Conservation (phyloP, 2,329 filamentous ascomycete species). For the Elsinoe batatas region DNA sequence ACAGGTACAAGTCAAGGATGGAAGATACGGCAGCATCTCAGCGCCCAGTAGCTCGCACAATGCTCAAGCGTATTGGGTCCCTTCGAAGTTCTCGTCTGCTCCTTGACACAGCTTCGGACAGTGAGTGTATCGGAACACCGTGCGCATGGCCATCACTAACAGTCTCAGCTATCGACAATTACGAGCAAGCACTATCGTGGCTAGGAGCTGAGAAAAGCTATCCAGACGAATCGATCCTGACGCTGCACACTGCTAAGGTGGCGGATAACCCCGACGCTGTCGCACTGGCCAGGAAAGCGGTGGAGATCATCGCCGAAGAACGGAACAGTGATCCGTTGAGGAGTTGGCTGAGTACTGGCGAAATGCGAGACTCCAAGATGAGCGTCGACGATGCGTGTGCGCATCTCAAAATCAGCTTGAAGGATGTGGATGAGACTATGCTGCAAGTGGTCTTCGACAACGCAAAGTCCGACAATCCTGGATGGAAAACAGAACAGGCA, state of each 20-base stretch:
- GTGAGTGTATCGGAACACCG: neutral
- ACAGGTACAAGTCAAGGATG: slow-evolving; percentile 47
- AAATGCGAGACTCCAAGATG: slow-evolving; percentile 43
- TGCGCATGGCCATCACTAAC: slow-evolving; percentile 6
- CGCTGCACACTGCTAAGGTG: slow-evolving; percentile 41
- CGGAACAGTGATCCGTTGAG: slow-evolving; percentile 47
- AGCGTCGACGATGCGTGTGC: slow-evolving; percentile 45
- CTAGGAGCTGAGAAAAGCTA: slow-evolving; percentile 41
- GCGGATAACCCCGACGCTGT: slow-evolving; percentile 42
- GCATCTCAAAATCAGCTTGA: slow-evolving; percentile 28
- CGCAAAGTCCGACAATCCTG: slow-evolving; percentile 21
- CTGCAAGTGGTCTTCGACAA: slow-evolving; percentile 21
- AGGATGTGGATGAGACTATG: slow-evolving; percentile 14
- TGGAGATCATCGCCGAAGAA: slow-evolving; percentile 49
- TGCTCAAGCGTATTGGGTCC: slow-evolving; percentile 51
- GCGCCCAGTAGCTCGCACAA: slow-evolving; percentile 44
- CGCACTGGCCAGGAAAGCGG: slow-evolving; percentile 44
- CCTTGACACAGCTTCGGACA: slow-evolving; percentile 47
- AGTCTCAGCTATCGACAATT: slow-evolving; percentile 44
- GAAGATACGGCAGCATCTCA: slow-evolving; percentile 2
- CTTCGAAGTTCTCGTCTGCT: slow-evolving; percentile 49
- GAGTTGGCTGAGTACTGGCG: slow-evolving; percentile 44
- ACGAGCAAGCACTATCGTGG: slow-evolving; percentile 54
- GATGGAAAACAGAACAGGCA: slow-evolving; percentile 26
- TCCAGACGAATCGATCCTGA: slow-evolving; percentile 48